A percentile compares a stretch with the other conserved stretches of the same genome.
Evolutionary conservation across 2,329 filamentous ascomycete species (phyloP).

Genomic region (Mollisiaceae sp.): DNA sequence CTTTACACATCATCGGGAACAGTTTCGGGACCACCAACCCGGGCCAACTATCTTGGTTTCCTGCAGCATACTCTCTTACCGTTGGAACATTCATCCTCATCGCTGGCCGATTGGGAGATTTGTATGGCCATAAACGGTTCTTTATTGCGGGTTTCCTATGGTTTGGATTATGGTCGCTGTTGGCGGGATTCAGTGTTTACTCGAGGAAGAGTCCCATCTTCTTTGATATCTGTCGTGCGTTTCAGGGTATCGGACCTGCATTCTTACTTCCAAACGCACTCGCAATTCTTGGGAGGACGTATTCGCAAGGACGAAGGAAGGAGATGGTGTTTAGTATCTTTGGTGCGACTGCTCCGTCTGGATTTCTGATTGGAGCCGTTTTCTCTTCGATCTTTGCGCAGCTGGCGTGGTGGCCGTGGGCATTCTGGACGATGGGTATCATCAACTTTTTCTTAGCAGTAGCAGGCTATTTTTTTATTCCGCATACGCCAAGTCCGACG

Average conservation of each 20-base stretch:
- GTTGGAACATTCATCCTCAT: constrained; percentile 59
- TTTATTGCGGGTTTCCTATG: constrained; percentile 52
- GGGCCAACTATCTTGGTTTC: constrained; percentile 58
- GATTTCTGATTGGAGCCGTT: constrained; percentile 49
- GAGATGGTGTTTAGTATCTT: constrained; percentile 54
- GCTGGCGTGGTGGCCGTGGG: constrained; percentile 56
- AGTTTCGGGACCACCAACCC: constrained; percentile 51
- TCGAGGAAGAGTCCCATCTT: constrained; percentile 34
- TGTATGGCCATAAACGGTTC: constrained; percentile 57
- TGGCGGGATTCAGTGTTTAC: constrained; percentile 40
- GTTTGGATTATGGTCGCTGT: constrained; percentile 37
- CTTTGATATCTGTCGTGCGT: constrained; percentile 57
- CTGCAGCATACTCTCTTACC: constrained; percentile 63
- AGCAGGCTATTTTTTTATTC: constrained; percentile 47
- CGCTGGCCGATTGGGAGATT: constrained; percentile 55
- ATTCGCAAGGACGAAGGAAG: constrained; percentile 50
- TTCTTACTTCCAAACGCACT: constrained; percentile 59
- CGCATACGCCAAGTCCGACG: constrained; percentile 43
- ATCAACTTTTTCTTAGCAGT: constrained; percentile 45
- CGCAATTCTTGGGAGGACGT: constrained; percentile 53
- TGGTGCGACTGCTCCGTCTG: constrained; percentile 52
- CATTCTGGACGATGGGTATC: constrained; percentile 53
- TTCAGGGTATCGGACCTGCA: constrained; percentile 60
- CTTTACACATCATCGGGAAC: constrained; percentile 53
- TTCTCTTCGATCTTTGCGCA: constrained; percentile 48